Evolutionary conservation across 1,284 basidiomycete genomes (phyloP).

Genomic region (Cystobasidium sp.): DNA sequence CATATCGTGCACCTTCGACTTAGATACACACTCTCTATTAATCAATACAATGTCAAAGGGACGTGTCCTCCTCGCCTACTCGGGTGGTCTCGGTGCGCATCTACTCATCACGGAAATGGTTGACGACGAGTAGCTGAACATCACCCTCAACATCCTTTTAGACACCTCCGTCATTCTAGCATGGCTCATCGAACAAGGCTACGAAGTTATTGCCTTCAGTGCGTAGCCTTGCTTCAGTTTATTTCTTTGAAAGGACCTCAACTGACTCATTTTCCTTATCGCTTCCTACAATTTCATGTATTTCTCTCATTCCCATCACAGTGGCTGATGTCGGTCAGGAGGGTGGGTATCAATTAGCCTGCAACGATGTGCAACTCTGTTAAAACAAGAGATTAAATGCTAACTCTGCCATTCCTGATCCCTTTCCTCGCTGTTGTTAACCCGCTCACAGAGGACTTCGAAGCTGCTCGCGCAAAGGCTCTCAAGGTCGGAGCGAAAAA

Average conservation of each 20-base stretch:
- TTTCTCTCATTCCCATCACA: neutral
- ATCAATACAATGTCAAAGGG: slow-evolving; percentile 61
- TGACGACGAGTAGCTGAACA: neutral
- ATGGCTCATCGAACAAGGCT: slow-evolving; percentile 96
- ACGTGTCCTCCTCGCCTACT: slow-evolving; percentile 92
- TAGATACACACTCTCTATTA: neutral
- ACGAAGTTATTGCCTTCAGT: slow-evolving; percentile 93
- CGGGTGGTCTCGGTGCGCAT: slow-evolving; percentile 83
- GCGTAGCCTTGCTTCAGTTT: neutral
- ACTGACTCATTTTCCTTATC: slow-evolving; percentile 19
- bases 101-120: neutral
- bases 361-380: neutral
- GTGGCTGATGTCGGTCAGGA: slow-evolving; percentile 41
- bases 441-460: slow-evolving; percentile 99
- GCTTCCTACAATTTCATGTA: neutral
- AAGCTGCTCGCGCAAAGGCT: slow-evolving; percentile 88
- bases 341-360: neutral
- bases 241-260: neutral
- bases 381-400: neutral
- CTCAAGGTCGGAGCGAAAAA: slow-evolving; percentile 90
- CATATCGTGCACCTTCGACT: neutral
- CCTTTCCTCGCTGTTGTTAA: slow-evolving; percentile 60
- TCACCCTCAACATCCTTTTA: slow-evolving; percentile 54
- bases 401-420: slow-evolving; percentile 2
- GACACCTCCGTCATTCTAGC: slow-evolving; percentile 96